Percentiles rank a stretch among this genome's conserved stretches.
These are phyloP conservation scores for Aphanomyces astaci DNA, from an alignment of 352 stramenopile genomes.

Conservation along the genomic window DNA sequence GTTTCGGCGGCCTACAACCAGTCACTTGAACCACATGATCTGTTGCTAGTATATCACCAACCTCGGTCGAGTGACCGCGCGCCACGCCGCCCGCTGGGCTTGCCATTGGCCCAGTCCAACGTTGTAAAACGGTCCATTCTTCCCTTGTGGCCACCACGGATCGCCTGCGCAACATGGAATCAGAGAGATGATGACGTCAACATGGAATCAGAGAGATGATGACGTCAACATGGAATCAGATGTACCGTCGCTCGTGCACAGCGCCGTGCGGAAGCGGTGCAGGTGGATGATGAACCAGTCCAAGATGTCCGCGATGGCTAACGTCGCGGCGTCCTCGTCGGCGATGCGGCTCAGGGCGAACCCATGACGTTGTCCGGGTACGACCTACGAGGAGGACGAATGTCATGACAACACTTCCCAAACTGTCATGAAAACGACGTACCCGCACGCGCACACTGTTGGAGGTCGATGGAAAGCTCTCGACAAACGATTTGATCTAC, in stretches of 20 bases:
- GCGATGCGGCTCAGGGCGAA: slow-evolving; percentile 87
- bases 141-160: slow-evolving; percentile 70
- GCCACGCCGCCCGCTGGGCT: slow-evolving; percentile 54
- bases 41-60: too few species aligned
- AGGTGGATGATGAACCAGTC: slow-evolving; percentile 80
- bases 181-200: neutral
- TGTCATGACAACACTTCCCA: neutral
- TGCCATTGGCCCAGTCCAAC: slow-evolving; percentile 71
- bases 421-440: neutral
- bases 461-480: neutral
- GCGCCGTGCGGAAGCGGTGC: slow-evolving; percentile 69
- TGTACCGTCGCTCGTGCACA: slow-evolving; percentile 61
- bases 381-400: too few species aligned
- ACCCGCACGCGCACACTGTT: neutral
- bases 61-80: slow-evolving; percentile 60
- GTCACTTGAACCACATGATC: neutral
- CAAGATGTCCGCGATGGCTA: slow-evolving; percentile 75
- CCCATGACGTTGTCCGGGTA: slow-evolving; percentile 61
- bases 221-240: too few species aligned
- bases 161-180: too few species aligned
- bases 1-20: slow-evolving; percentile 50
- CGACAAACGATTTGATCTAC: neutral
- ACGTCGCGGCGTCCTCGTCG: slow-evolving; percentile 81
- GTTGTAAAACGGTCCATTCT: slow-evolving; percentile 82
- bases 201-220: too few species aligned